Base-by-base conservation (phyloP, 2,329 filamentous ascomycete genomes). In the Orbilia blumenaviensis region DNA sequence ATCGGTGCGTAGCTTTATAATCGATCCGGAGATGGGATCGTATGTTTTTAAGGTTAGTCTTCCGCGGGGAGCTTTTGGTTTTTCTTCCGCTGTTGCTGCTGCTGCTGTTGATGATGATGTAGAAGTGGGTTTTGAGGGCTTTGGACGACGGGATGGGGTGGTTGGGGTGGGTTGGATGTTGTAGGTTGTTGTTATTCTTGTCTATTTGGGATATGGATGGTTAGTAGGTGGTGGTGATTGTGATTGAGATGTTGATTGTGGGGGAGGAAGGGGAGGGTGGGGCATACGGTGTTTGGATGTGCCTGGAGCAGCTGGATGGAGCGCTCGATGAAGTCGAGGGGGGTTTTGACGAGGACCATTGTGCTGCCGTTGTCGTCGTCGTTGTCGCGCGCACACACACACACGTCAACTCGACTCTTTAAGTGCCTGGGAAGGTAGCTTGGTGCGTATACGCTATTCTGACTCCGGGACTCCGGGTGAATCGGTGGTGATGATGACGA, bases 151-250 rank as follows among this genome's bases (percentile, higher is more conserved):
- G 86, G 86, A 52, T 91, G 79, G 85, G 16, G 79, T 80, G 32
- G 80, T 80, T 0, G 71, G 81, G 50, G 72, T 82, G 80, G 73
- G 83, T 78, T 58, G 82, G 71, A 75, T 89, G 82, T 89, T 90
- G 88, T 98, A 99, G 86, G 92, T 93, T 78, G 94, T 97, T 79
- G 93, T 96, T 85, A 98, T 92, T 81, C 90, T 89, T 54, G 94
- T 94, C 94, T 97, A n/a, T n/a, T n/a, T n/a, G 81, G 18, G 27
- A 67, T 77, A 2, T 54, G 18, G 36, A 54, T 72, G 50, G 42
- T 46, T 54, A 8, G 12, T 18, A 10, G 25, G 32, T 41, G 61
- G 6, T 25, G 10, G 38, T 29, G 38, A 41, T 25, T 27, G 14
- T n/a, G 58, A 25, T 44, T 48, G 54, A 29, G 34, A 46, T 62